These are phyloP conservation scores for Brassica incana DNA, from an alignment of 345 rosid species.

Conservation along the genomic window DNA sequence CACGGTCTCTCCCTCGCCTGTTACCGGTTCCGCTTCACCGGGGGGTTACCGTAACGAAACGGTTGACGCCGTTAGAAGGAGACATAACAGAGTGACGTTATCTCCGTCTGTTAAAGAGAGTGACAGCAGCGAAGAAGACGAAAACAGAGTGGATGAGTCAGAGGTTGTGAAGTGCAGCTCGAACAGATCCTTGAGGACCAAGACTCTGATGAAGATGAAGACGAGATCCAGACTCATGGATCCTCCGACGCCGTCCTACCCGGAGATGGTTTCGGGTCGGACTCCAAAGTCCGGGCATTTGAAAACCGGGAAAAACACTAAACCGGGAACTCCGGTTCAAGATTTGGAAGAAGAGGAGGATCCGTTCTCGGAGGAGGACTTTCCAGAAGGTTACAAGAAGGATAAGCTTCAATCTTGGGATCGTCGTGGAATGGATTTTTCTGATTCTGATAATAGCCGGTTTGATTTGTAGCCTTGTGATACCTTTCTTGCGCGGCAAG, in stretches of 20 bases:
- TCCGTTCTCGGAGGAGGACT: conserved; percentile 65
- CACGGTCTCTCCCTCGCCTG: conserved; percentile 4
- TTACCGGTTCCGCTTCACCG: conserved; percentile 44
- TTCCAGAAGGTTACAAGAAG: conserved; percentile 73
- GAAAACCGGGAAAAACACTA: conserved; percentile 48
- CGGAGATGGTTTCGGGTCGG: conserved; percentile 46
- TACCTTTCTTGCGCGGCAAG: conserved; percentile 41
- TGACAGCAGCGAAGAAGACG: conserved; percentile 27
- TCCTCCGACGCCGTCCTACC: conserved; percentile 46
- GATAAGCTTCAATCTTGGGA: conserved; percentile 45
- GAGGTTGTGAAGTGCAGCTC: conserved; percentile 63
- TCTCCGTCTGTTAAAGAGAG: conserved; percentile 41
- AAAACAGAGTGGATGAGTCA: conserved; percentile 35
- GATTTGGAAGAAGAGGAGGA: conserved; percentile 76
- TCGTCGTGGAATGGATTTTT: conserved; percentile 65
- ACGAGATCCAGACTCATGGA: conserved; percentile 75
- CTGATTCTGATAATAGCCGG: conserved; percentile 59
- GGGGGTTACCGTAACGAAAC: conserved; percentile 16
- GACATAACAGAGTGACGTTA: conserved; percentile 40
- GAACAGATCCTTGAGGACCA: conserved; percentile 44
- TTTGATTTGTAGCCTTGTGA: conserved; percentile 52
- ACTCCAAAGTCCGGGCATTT: conserved; percentile 40
- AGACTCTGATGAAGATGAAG: conserved; percentile 48
- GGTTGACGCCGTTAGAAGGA: conserved; percentile 37
- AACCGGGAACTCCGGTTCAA: conserved; percentile 25